A percentile compares a stretch with the other conserved stretches of the same genome.
Evolutionary conservation across 208 protist genomes (phyloP).

Genomic region (Phytomonas sp.): DNA sequence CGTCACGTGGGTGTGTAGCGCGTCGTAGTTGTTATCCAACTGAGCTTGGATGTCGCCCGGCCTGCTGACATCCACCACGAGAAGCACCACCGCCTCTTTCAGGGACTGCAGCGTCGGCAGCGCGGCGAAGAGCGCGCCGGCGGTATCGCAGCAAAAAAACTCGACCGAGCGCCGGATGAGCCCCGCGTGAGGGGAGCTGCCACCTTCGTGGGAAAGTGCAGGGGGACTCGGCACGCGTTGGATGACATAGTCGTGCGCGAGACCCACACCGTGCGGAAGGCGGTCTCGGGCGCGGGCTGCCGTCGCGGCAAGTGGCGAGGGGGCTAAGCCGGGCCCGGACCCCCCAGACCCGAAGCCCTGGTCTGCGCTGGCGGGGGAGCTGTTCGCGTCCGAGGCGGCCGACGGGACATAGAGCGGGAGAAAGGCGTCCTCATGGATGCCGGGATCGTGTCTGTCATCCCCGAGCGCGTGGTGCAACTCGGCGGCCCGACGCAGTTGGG

Average conservation of each 20-base stretch:
- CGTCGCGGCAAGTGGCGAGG: constrained; percentile 4
- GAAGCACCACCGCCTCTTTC: constrained; percentile 50
- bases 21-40: constrained; percentile 39
- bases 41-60: constrained; percentile 38
- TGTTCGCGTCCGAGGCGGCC: constrained; percentile 12
- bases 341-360: constrained; percentile 10
- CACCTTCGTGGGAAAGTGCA: constrained; percentile 1
- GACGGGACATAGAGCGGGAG: constrained; percentile 23
- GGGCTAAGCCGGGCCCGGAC: background rate
- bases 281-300: constrained; percentile 11
- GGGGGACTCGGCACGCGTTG: constrained; percentile 38
- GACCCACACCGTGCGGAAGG: constrained; percentile 45
- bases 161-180: constrained; percentile 21
- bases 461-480: constrained; percentile 27
- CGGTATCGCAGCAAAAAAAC: constrained; percentile 82
- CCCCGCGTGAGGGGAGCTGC: background rate
- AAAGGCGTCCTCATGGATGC: constrained; percentile 11
- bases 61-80: constrained; percentile 65
- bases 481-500: constrained; percentile 50
- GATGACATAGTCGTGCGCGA: constrained; percentile 57
- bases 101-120: constrained; percentile 59
- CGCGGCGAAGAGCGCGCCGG: constrained; percentile 58
- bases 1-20: constrained; percentile 45
- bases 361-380: background rate
- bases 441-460: constrained; percentile 3